Conservation (phyloP, 208 protist genomes). For the Trichomonas tenax region DNA sequence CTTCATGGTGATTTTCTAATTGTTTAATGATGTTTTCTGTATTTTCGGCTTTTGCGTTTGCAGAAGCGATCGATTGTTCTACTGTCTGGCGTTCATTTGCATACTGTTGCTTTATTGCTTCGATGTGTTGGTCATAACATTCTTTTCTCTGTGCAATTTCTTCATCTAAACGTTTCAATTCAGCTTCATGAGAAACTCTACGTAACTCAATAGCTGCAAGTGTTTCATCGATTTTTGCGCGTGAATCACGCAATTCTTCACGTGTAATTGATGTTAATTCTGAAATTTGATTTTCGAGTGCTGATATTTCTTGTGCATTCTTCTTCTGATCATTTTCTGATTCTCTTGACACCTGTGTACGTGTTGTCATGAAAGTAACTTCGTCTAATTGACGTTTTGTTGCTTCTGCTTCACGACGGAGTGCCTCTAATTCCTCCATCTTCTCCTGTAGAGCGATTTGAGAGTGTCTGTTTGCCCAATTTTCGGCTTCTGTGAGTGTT, state of each 20-base stretch:
- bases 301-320: neutral
- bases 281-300: neutral
- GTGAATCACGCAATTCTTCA: neutral
- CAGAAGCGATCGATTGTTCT: neutral
- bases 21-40: neutral
- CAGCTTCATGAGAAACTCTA: neutral
- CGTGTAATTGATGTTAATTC: neutral
- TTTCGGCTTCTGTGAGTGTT: neutral
- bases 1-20: neutral
- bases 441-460: neutral
- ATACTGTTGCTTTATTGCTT: neutral
- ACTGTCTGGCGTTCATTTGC: neutral
- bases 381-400: neutral
- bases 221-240: neutral
- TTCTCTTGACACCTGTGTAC: too few species aligned
- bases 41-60: neutral
- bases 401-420: neutral
- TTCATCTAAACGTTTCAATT: neutral
- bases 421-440: neutral
- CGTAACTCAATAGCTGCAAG: neutral
- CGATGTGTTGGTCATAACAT: neutral
- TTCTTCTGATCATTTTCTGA: neutral
- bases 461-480: neutral
- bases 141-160: neutral
- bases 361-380: neutral